Evolutionary conservation across 345 rosid species (phyloP), one percentile per base, ranked within the genome.

Genomic region (Conringia planisiliqua): DNA sequence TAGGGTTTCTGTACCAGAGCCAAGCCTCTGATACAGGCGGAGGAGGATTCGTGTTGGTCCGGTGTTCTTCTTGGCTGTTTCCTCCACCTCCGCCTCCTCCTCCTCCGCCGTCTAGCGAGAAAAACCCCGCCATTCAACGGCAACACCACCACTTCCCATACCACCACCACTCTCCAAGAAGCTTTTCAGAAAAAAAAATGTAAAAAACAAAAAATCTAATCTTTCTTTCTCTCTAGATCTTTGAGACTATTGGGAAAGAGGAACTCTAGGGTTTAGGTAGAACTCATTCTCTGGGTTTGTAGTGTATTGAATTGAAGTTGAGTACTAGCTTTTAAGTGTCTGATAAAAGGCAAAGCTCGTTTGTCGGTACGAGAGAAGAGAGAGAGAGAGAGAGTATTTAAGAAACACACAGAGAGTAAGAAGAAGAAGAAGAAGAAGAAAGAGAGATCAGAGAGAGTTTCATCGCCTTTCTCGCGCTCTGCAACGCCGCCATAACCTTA

Each of bases 401-500:
- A 14, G 30, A 61, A 61, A 35, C 8, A 27, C 58, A 26, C 59
- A 55, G 72, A 62, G 51, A 43, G 58, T n/a, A n/a, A n/a, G 16
- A 35, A 62, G 68, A 77, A 11, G 77, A 22, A 29, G 18, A 29
- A 54, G 35, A 27, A 27, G 51, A 35, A 66, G 38, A 43, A 22
- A 24, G 58, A 68, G 76, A 66, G 71, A 57, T 70, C 66, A 77
- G 69, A 59, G 69, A 72, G 78, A 59, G 61, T 70, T 77, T 63
- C 39, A 57, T 77, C 47, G 79, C 68, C 79, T 69, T 62, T 80
- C 79, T 79, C 62, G 78, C 79, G 74, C 74, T 74, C 87, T 82
- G 86, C 96, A 83, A 82, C 88, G 96, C 96, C 91, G 96, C 86
- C 96, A 85, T 83, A 78, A 73, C 75, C 81, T 72, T 78, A 72